Evolutionary conservation across 2,329 filamentous ascomycete genomes (phyloP), one percentile per base, ranked within the genome.

Genomic region (Westerdykella sp.): DNA sequence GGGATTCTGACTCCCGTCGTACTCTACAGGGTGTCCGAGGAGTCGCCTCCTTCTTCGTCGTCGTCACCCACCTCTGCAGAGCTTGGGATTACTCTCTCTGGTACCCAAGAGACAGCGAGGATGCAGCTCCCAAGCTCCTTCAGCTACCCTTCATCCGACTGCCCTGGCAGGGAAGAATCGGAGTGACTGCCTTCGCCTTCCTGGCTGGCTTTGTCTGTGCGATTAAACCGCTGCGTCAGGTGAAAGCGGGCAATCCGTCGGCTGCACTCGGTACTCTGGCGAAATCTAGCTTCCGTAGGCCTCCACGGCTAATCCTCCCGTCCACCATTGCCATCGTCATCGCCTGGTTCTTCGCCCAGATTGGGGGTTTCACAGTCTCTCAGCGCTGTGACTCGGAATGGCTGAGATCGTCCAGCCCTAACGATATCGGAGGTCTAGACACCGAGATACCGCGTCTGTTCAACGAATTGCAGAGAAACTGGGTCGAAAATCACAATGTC

Each of bases 121-220:
- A 73, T 37, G 63, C 55, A 3, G 40, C 66, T 1, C 71, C 74
- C 9, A 68, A 72, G 42, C 44, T 77, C 22, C 65, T 76, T 28
- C 75, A 78, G 55, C 63, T 70, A 40, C 74, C 75, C 4, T 69
- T 77, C 47, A 56, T 78, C n/a, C 74, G 75, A n/a, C 65, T 78
- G n/a, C 73, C 73, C 23, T 74, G 69, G 65, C 74, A 78, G 55
- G 75, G 75, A 36, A 70, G 74, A 16, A 70, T 77, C 23, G 75
- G 74, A 35, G 75, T 78, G 28, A 75, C 74, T 45, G 76, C 77
- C 57, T 78, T 78, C 50, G 73, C 74, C 40, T 76, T 78, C 49
- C 62, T 78, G 41, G 78, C 75, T 1, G 75, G 75, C 44, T 78
- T 77, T 49, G 75, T 78, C 16, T 77, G 74, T 56, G 74, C 74